A percentile compares a stretch with the other conserved stretches of the same genome.
Conservation (phyloP, 441 rosid species). For the Melastoma candidum region DNA sequence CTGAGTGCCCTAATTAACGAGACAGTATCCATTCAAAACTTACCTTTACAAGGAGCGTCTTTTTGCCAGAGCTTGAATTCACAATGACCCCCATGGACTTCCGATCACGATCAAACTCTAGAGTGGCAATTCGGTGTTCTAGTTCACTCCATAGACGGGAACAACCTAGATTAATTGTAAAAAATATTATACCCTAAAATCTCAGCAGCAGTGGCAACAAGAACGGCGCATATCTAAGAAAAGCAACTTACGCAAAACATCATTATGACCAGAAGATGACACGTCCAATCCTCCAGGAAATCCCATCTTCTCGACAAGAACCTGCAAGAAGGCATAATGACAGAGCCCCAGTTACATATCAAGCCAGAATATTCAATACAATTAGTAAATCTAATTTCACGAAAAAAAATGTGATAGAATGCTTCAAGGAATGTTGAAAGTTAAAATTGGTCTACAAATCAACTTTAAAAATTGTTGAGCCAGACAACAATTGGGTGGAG, state of each 20-base stretch:
- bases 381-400: too few relatives aligned
- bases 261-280: neutral
- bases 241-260: neutral
- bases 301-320: slow-evolving; percentile 20
- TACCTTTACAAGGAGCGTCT: slow-evolving; percentile 14
- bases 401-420: too few relatives aligned
- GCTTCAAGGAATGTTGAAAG: too few relatives aligned
- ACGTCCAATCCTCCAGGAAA: slow-evolving; percentile 6
- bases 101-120: slow-evolving; percentile 15
- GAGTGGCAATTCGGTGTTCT: slow-evolving; percentile 13
- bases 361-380: too few relatives aligned
- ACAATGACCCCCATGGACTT: slow-evolving; percentile 18
- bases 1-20: too few relatives aligned
- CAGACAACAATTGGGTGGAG: too few relatives aligned
- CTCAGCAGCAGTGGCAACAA: neutral
- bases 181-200: neutral
- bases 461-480: too few relatives aligned
- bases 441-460: too few relatives aligned
- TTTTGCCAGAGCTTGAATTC: slow-evolving; percentile 11
- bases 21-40: too few relatives aligned
- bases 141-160: slow-evolving; percentile 12
- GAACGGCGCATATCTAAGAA: neutral
- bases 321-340: slow-evolving; percentile 5
- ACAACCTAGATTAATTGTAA: slow-evolving; percentile 6
- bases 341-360: too few relatives aligned